Conservation (phyloP, 495 filamentous ascomycete species). For the Amniculicola lignicola region DNA sequence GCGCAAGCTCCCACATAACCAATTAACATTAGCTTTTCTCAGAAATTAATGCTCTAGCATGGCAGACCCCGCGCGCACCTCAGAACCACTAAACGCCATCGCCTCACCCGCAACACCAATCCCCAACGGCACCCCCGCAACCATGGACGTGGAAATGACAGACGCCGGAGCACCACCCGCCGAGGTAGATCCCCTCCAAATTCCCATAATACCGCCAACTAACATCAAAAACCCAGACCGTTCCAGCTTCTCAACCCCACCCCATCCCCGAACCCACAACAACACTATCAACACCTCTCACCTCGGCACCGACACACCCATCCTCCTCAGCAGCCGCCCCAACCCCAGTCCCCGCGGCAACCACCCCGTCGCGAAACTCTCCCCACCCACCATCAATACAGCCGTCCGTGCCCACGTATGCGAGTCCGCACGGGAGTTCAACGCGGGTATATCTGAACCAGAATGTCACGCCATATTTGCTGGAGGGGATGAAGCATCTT, state of each 20-base stretch:
- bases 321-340: conserved; percentile 3
- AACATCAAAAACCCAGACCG: not conserved
- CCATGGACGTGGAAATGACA: conserved; percentile 23
- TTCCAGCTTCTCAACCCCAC: not conserved
- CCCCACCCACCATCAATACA: conserved; percentile 41
- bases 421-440: conserved; percentile 70
- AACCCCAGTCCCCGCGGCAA: not conserved
- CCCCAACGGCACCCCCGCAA: conserved; percentile 10
- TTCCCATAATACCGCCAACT: not conserved
- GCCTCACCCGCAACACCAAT: conserved; percentile 4
- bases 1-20: not conserved
- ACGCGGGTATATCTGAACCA: conserved; percentile 85
- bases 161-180: not conserved
- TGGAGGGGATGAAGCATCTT: conserved; percentile 90
- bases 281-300: not conserved
- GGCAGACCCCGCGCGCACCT: conserved; percentile 9
- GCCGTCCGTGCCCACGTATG: conserved; percentile 38
- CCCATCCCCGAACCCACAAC: not conserved
- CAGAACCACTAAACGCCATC: not conserved
- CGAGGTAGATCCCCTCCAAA: conserved; percentile 1
- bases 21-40: too few relatives aligned
- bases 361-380: conserved; percentile 21
- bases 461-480: conserved; percentile 75
- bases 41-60: conserved; percentile 9
- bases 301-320: conserved; percentile 5